Evolutionary conservation across 306 rosid genomes (phyloP).

Genomic region (Cyclanthera cordifolia): DNA sequence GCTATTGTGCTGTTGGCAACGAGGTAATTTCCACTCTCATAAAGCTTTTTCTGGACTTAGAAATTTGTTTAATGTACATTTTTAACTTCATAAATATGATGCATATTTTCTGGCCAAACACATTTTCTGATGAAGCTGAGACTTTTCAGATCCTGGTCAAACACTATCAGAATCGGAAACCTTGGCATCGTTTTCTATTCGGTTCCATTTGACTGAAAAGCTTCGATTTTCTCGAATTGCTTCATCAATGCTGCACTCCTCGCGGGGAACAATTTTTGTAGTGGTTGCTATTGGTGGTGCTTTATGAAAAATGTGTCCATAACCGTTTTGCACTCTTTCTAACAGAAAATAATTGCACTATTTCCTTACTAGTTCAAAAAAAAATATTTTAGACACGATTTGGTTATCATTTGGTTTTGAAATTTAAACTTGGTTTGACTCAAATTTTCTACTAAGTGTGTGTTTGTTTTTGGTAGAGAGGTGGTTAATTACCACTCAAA

Average conservation of each 20-base stretch:
- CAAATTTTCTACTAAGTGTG: too few species aligned
- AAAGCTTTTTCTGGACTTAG: not conserved
- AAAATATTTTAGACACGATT: too few species aligned
- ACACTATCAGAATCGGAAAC: not conserved
- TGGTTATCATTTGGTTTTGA: too few species aligned
- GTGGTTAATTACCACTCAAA: too few species aligned
- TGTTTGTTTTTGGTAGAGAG: too few species aligned
- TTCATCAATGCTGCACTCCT: not conserved
- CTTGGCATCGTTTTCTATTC: not conserved
- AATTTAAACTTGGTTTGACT: too few species aligned
- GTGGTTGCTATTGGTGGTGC: not conserved
- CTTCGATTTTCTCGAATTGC: not conserved
- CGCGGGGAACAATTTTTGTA: not conserved
- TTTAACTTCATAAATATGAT: not conserved
- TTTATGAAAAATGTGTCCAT: not conserved
- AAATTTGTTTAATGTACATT: not conserved
- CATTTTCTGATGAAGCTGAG: not conserved
- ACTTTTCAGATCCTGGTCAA: not conserved
- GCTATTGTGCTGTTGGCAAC: constrained; percentile 80
- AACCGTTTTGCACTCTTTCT: not conserved
- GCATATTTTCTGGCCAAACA: not conserved
- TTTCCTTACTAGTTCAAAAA: too few species aligned
- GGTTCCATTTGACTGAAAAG: not conserved
- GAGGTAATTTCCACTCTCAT: constrained; percentile 47
- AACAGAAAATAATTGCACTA: too few species aligned